These are phyloP conservation scores for Lipomyces sp. DNA, from an alignment of 805 yeast species.

Conservation along the genomic window DNA sequence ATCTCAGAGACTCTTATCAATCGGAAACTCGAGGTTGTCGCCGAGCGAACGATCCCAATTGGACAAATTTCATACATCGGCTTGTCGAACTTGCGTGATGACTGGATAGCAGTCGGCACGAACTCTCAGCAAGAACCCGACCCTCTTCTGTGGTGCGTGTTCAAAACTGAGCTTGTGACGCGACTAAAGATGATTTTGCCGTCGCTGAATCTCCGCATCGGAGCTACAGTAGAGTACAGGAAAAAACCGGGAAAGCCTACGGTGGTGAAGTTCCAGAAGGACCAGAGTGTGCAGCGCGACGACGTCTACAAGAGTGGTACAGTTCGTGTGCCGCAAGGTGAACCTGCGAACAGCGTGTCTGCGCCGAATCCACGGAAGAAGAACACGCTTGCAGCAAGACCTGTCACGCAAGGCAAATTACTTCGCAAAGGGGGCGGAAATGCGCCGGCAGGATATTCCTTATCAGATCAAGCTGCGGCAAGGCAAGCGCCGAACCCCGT, in stretches of 20 bases:
- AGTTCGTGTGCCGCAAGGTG: constrained; percentile 75
- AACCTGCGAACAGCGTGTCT: constrained; percentile 67
- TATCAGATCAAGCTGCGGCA: constrained; percentile 13
- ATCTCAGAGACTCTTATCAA: constrained; percentile 71
- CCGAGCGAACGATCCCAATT: constrained; percentile 64
- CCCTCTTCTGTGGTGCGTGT: constrained; percentile 69
- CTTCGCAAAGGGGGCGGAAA: constrained; percentile 33
- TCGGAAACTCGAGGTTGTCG: constrained; percentile 53
- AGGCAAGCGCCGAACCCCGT: constrained; percentile 26
- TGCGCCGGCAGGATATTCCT: constrained; percentile 34
- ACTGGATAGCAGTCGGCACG: constrained; percentile 78
- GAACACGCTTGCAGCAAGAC: constrained; percentile 27
- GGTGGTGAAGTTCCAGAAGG: constrained; percentile 63
- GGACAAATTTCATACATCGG: constrained; percentile 58
- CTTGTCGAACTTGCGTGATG: constrained; percentile 77
- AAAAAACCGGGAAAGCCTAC: constrained; percentile 85
- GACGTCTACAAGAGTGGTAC: constrained; percentile 87
- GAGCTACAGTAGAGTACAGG: constrained; percentile 71
- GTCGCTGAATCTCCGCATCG: constrained; percentile 60
- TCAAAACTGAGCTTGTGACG: constrained; percentile 86
- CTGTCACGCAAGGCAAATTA: constrained; percentile 17
- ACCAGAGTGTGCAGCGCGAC: constrained; percentile 62
- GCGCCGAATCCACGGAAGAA: constrained; percentile 71
- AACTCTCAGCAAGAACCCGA: constrained; percentile 62
- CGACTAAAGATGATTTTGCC: constrained; percentile 62